Evolutionary conservation across 169 alveolate species (phyloP).

Genomic region (Babesia ovata): DNA sequence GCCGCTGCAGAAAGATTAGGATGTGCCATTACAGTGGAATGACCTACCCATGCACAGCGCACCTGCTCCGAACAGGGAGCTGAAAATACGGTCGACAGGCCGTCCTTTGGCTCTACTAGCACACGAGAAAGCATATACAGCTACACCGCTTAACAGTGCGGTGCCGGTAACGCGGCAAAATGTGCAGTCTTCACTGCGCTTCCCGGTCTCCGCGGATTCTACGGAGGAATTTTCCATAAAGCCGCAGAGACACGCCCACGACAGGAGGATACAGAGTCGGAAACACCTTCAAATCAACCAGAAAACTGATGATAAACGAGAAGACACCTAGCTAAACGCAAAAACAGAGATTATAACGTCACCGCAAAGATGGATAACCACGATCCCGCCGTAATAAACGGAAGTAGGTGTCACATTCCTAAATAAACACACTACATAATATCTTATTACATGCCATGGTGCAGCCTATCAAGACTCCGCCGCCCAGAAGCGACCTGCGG

Average conservation of each 20-base stretch:
- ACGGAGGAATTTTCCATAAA: constrained; percentile 41
- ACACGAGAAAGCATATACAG: constrained; percentile 57
- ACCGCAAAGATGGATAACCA: neutral
- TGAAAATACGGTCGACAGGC: constrained; percentile 49
- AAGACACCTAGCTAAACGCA: neutral
- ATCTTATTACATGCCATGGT: no score
- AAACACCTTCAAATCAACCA: neutral
- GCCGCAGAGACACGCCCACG: constrained; percentile 2
- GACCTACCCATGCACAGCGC: constrained; percentile 54
- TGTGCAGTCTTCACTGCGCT: constrained; percentile 49
- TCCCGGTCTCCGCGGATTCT: neutral
- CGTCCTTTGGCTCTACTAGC: constrained; percentile 32
- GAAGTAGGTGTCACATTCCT: neutral
- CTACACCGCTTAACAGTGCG: constrained; percentile 40
- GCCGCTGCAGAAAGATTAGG: constrained; percentile 20
- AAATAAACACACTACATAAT: no score
- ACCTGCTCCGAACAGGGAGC: constrained; percentile 38
- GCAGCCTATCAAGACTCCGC: no score
- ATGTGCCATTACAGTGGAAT: neutral
- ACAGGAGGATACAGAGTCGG: neutral
- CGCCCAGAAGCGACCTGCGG: constrained; percentile 7
- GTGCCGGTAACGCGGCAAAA: constrained; percentile 69
- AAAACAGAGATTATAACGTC: neutral
- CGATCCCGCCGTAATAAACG: neutral
- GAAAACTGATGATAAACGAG: neutral